Evolutionary conservation across 257 asterid genomes (phyloP).

Genomic region (Lycium barbarum): DNA sequence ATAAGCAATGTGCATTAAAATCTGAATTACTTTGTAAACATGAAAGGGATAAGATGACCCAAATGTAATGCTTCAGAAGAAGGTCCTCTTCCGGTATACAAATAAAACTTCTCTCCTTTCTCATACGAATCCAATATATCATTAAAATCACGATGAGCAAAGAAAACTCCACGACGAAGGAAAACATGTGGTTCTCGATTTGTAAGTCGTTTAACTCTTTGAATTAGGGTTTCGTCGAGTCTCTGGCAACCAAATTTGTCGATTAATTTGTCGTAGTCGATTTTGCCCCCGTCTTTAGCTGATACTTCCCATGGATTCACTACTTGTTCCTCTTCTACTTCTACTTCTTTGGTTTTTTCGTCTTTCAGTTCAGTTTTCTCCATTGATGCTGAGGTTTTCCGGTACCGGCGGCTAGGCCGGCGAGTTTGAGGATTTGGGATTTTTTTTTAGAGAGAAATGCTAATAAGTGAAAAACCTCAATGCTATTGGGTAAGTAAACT

Average conservation of each 20-base stretch:
- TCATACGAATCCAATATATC: conserved; percentile 80
- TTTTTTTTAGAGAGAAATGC: not conserved
- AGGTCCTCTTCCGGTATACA: conserved; percentile 96
- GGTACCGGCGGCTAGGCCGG: conserved; percentile 10
- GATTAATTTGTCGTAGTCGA: conserved; percentile 89
- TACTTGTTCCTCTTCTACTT: conserved; percentile 55
- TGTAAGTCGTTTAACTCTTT: conserved; percentile 79
- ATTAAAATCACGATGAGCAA: conserved; percentile 86
- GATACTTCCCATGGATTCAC: conserved; percentile 93
- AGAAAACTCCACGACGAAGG: conserved; percentile 97
- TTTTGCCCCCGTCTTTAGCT: conserved; percentile 83
- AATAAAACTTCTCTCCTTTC: conserved; percentile 82
- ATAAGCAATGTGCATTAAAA: not conserved
- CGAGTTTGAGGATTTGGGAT: not conserved
- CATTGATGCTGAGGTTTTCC: not conserved
- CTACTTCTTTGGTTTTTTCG: not conserved
- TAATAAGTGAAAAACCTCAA: not conserved
- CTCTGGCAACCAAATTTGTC: conserved; percentile 93
- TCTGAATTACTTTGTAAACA: conserved; percentile 82
- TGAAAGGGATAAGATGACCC: conserved; percentile 93
- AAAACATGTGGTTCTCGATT: conserved; percentile 81
- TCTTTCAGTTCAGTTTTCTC: not conserved
- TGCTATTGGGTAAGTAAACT: not conserved
- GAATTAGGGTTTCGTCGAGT: conserved; percentile 69
- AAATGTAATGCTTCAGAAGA: conserved; percentile 97